Evolutionary conservation across 768 basidiomycete genomes (phyloP).

Genomic region (Lentinula sp.): DNA sequence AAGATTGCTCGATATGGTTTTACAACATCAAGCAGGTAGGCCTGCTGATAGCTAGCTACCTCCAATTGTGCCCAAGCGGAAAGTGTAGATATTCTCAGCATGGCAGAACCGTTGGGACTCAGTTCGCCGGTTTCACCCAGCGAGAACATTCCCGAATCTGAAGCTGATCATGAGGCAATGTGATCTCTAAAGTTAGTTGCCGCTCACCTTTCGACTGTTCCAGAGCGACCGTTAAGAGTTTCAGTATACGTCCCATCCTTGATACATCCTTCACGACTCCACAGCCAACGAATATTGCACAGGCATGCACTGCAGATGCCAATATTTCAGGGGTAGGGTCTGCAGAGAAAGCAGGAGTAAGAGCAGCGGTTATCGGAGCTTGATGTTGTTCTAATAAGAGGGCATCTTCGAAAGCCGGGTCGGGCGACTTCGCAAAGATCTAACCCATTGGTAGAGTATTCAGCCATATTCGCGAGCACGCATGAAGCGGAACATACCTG

Average conservation of each 20-base stretch:
- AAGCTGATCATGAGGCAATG: not conserved
- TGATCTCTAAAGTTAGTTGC: constrained; percentile 1
- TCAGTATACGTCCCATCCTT: constrained; percentile 92
- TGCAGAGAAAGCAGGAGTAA: constrained; percentile 93
- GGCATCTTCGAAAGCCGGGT: constrained; percentile 89
- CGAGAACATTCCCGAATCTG: constrained; percentile 79
- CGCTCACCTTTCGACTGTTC: constrained; percentile 81
- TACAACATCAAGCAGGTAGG: constrained; percentile 76
- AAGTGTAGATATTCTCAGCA: constrained; percentile 87
- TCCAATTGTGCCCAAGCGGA: constrained; percentile 95
- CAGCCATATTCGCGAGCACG: not conserved
- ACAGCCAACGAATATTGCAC: constrained; percentile 92
- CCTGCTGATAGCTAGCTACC: constrained; percentile 65
- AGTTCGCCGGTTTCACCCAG: constrained; percentile 83
- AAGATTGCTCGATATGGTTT: constrained; percentile 72
- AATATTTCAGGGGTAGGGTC: constrained; percentile 95
- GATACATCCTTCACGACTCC: constrained; percentile 87
- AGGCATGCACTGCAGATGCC: constrained; percentile 87
- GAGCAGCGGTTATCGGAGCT: constrained; percentile 94
- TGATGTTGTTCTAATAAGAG: constrained; percentile 94
- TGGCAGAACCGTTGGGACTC: constrained; percentile 91
- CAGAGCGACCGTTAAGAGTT: constrained; percentile 78
- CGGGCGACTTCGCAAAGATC: constrained; percentile 83
- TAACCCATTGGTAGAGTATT: constrained; percentile 21
- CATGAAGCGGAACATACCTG: constrained; percentile 46